Evolutionary conservation across 202 grass and related monocot species (phyloP).

Genomic region (Carex arenaria): DNA sequence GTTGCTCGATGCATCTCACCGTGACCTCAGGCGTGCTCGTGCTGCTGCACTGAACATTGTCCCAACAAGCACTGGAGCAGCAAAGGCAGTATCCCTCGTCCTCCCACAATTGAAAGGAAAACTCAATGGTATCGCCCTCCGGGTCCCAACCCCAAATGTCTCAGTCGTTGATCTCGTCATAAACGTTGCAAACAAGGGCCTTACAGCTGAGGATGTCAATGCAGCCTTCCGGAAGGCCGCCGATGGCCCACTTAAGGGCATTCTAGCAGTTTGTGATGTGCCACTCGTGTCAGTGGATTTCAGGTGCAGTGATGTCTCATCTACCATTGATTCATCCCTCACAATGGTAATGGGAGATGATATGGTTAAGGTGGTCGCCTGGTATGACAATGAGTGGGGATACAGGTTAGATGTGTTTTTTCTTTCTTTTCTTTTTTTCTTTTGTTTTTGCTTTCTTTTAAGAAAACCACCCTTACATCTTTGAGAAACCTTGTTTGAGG

Average conservation of each 20-base stretch:
- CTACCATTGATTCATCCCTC: slow-evolving; percentile 78
- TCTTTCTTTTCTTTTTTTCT: background rate
- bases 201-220: slow-evolving; percentile 85
- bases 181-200: slow-evolving; percentile 80
- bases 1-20: slow-evolving; percentile 88
- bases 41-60: slow-evolving; percentile 97
- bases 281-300: slow-evolving; percentile 96
- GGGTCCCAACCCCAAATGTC: slow-evolving; percentile 97
- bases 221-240: slow-evolving; percentile 77
- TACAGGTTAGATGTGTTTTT: slow-evolving; percentile 60
- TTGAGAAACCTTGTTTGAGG: background rate
- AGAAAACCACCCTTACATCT: background rate
- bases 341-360: slow-evolving; percentile 99
- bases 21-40: slow-evolving; percentile 72
- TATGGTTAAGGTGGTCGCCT: slow-evolving; percentile 99
- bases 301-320: slow-evolving; percentile 82
- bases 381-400: slow-evolving; percentile 99
- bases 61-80: slow-evolving; percentile 87
- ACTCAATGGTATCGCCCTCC: slow-evolving; percentile 95
- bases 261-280: slow-evolving; percentile 73
- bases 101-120: slow-evolving; percentile 95
- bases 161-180: slow-evolving; percentile 94
- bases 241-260: slow-evolving; percentile 55
- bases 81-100: slow-evolving; percentile 93
- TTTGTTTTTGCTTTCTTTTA: background rate